phyloP scores from a whole-genome alignment of 495 filamentous ascomycete species.

The Neurospora sp. region DNA sequence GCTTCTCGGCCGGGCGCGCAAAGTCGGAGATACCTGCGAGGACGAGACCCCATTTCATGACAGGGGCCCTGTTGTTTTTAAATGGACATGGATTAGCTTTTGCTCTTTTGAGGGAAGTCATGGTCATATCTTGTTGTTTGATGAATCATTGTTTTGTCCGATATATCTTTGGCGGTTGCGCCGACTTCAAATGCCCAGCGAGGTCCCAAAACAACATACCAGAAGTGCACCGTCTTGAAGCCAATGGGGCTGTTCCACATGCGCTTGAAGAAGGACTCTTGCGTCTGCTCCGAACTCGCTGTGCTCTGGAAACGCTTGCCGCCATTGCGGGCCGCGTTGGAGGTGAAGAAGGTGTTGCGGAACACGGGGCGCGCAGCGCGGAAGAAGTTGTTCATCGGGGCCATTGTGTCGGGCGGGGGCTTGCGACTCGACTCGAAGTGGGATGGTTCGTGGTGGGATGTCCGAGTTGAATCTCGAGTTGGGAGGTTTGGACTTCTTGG shows the following conservation, averaged over 20 bases:
- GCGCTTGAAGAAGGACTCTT: constrained; percentile 52
- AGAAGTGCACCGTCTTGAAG: constrained; percentile 96
- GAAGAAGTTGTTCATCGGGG: constrained; percentile 28
- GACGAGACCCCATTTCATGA: constrained; percentile 97
- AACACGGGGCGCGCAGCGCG: constrained; percentile 42
- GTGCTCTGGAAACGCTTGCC: constrained; percentile 59
- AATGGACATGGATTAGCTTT: not conserved
- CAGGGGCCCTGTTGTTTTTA: constrained; percentile 58
- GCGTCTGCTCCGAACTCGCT: constrained; percentile 33
- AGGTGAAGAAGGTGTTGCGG: constrained; percentile 40
- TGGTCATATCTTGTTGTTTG: not conserved
- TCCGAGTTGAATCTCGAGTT: not conserved
- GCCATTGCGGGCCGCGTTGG: constrained; percentile 37
- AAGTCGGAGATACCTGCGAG: constrained; percentile 89
- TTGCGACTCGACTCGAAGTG: constrained; percentile 5
- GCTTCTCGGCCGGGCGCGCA: constrained; percentile 78
- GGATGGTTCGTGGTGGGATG: constrained; percentile 4
- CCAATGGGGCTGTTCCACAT: constrained; percentile 83
- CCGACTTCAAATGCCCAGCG: not conserved
- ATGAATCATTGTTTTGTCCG: not conserved
- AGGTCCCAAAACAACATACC: constrained; percentile 32
- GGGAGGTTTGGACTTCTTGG: not conserved
- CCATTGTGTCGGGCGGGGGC: constrained; percentile 14
- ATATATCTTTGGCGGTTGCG: too few relatives aligned
- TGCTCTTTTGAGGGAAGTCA: not conserved